Base-by-base conservation (phyloP, 768 basidiomycete genomes). In the Russula sp. region DNA sequence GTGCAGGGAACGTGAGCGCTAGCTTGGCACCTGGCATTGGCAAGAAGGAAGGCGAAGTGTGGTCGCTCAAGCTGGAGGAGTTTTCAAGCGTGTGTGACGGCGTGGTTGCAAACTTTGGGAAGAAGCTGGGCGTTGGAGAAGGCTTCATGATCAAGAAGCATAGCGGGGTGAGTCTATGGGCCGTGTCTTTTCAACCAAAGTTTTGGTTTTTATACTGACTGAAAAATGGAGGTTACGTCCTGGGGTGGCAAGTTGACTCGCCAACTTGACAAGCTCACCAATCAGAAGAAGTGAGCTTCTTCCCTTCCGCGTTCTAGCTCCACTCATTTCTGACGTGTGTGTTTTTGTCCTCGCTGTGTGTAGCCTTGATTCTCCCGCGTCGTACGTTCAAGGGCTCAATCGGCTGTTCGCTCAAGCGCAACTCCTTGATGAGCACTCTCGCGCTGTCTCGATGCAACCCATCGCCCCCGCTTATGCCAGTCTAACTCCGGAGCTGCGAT, bases 91-190 rank as follows among this genome's bases (percentile, higher is more conserved):
- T 89, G 42, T 92, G 90, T 69, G 91, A 92, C 66, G 84, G 83
- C 43, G 84, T 93, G 41, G 88, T 88, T 45, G 81, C 82, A 47
- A 86, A 85, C 70, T 88, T 93, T 71, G 88, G 88, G 59, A 92
- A 89, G 77, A 94, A 95, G 73, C 77, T 95, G 25, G 88, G 91
- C 11, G 86, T 90, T 50, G 90, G 92, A 22, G 93, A 94, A 73
- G 89, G 90, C 18, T 88, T 94, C 66, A 85, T 87, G 60, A 79
- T 84, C 35, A 90, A 88, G 78, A 93, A 92, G 76, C 84, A 82
- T 60, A 83, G 74, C 49, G 81, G 81, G 56, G 82, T 83, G 69
- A 61, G 80, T 36, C 14, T 3, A 32, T n/a, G n/a, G n/a, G n/a
- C n/a, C n/a, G n/a, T n/a, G n/a, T 43, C 54, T 14, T 45, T 29